These are phyloP conservation scores for Stemphylium vesicarium DNA, from an alignment of 2,329 filamentous ascomycete genomes.

Conservation along the genomic window DNA sequence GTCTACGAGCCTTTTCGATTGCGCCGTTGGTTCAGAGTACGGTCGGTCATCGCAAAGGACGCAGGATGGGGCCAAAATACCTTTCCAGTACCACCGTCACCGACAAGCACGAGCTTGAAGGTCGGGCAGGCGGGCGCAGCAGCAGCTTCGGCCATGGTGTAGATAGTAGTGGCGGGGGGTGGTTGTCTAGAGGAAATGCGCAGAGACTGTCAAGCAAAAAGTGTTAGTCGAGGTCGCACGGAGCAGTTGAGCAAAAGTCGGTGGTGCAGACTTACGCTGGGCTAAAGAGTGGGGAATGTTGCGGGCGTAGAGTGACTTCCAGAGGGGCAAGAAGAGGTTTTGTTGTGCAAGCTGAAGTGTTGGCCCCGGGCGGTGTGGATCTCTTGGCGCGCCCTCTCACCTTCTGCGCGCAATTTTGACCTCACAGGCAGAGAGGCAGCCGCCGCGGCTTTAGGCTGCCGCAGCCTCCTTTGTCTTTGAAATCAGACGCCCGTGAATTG, in stretches of 20 bases:
- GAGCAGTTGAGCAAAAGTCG: conserved; percentile 13
- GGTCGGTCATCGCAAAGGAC: neutral
- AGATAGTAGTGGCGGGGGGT: conserved; percentile 42
- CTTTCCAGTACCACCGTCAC: conserved; percentile 99
- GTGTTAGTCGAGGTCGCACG: conserved; percentile 26
- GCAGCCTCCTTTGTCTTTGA: conserved; percentile 24
- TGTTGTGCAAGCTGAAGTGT: conserved; percentile 41
- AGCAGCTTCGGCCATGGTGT: conserved; percentile 61
- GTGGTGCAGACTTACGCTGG: conserved; percentile 31
- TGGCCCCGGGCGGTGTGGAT: conserved; percentile 39
- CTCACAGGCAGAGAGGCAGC: conserved; percentile 24
- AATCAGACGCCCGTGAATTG: conserved; percentile 6
- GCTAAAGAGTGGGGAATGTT: conserved; percentile 37
- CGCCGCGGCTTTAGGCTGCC: conserved; percentile 29
- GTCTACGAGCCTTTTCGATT: neutral
- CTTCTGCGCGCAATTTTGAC: conserved; percentile 18
- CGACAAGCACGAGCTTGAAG: conserved; percentile 99
- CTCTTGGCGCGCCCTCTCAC: conserved; percentile 24
- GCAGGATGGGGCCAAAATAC: conserved; percentile 60
- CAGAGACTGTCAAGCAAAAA: conserved; percentile 27
- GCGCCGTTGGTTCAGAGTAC: neutral
- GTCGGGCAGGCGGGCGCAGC: conserved; percentile 71
- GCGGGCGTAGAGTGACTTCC: conserved; percentile 30
- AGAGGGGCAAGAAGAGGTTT: conserved; percentile 46
- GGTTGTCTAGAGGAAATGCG: conserved; percentile 31